These are phyloP conservation scores for Schizonepeta tenuifolia DNA, from an alignment of 257 asterid species.

Conservation along the genomic window DNA sequence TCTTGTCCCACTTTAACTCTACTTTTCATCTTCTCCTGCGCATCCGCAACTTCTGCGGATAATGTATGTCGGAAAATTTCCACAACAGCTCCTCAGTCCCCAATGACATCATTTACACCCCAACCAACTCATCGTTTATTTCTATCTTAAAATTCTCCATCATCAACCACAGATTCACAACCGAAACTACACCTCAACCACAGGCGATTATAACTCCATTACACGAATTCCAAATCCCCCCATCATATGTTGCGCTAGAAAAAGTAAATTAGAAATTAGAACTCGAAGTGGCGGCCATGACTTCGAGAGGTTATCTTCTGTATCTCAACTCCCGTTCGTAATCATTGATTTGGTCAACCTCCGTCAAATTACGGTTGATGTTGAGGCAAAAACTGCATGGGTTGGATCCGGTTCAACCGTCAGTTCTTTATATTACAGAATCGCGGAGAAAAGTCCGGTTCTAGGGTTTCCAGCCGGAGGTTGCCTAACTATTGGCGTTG, in stretches of 20 bases:
- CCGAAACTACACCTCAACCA: background rate
- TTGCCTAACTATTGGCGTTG: slow-evolving; percentile 36
- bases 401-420: background rate
- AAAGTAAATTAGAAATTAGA: background rate
- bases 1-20: background rate
- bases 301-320: slow-evolving; percentile 26
- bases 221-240: slow-evolving; percentile 9
- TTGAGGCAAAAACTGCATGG: too few relatives aligned
- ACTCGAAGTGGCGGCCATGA: slow-evolving; percentile 32
- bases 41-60: background rate
- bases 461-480: slow-evolving; percentile 37
- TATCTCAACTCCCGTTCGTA: background rate
- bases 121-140: slow-evolving; percentile 8
- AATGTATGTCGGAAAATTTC: background rate
- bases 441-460: slow-evolving; percentile 18
- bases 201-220: slow-evolving; percentile 11
- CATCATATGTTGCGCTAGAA: slow-evolving; percentile 7
- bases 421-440: background rate
- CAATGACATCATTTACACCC: background rate
- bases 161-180: slow-evolving; percentile 3
- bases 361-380: too few relatives aligned
- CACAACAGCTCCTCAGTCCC: background rate
- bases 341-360: slow-evolving; percentile 14
- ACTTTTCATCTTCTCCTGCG: background rate
- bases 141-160: background rate